These are phyloP conservation scores for Gossypium turneri DNA, from an alignment of 345 rosid species.

Conservation along the genomic window DNA sequence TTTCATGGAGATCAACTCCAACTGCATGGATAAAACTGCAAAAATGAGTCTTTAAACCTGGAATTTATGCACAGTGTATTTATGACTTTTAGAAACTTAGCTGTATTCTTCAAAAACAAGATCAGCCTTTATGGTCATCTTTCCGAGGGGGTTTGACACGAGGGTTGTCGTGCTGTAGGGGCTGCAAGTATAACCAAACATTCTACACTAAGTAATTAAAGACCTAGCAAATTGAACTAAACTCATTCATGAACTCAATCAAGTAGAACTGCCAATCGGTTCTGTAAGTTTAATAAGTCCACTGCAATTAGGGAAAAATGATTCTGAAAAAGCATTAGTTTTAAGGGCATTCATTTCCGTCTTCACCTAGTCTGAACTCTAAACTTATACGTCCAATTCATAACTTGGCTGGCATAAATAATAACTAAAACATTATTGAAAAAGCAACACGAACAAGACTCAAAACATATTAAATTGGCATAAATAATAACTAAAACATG, in stretches of 20 bases:
- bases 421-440: background rate
- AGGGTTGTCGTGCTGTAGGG: conserved; percentile 62
- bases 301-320: background rate
- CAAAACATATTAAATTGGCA: background rate
- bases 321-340: background rate
- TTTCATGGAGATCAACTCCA: conserved; percentile 76
- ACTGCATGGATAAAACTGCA: conserved; percentile 40
- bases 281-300: background rate
- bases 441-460: too few relatives aligned
- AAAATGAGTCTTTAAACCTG: background rate
- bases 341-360: conserved; percentile 1
- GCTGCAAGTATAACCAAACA: conserved; percentile 41
- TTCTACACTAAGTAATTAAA: conserved; percentile 4
- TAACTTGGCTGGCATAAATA: background rate
- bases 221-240: background rate
- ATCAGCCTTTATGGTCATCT: conserved; percentile 74
- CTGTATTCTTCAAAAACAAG: conserved; percentile 85
- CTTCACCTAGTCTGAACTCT: background rate
- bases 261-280: background rate
- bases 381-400: background rate
- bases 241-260: conserved; percentile 6
- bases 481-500: background rate
- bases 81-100: conserved; percentile 29
- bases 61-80: background rate
- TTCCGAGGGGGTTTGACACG: conserved; percentile 42